Base-by-base conservation (phyloP, 1,284 basidiomycete genomes). In the Microbotryum silenes-acaulis region DNA sequence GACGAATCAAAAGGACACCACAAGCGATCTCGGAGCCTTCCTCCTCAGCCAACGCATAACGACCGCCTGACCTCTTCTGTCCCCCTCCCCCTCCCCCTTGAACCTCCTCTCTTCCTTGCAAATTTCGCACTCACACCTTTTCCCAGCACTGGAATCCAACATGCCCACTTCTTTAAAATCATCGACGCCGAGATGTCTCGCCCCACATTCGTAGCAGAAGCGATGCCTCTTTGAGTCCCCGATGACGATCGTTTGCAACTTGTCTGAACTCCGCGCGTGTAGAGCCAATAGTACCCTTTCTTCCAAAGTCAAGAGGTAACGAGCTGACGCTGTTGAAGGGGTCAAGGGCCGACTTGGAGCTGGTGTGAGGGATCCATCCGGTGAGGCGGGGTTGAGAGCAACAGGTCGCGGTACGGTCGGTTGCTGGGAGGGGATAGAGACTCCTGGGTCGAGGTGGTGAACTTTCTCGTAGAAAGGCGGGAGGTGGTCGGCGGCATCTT, bases 371-470 rank as follows among this genome's bases (percentile, higher is more conserved):
- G 12, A 18, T 16, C 27, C 48, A 23, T 14, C 20, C 27, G 48
- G 18, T 14, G 29, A 23, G 6, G 21, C 48, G 1, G 16, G 2
- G 20, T 50, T 14, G 9, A 14, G 48, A 16, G 12, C 37, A 5
- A 42, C 37, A 42, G 37, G 6, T 53, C 20, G 25, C 25, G 25
- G 51, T 1, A n/a, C 25, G 18, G 31, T 31, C 31, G 31, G 31
- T 31, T 31, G 31, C 31, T 31, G 31, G 31, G 31, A 31, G 31
- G 51, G 51, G 6, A 53, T 31, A 23, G 33, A n/a, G 31, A 53
- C 51, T 4, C 51, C 51, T 31, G 51, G 51, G 20, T 53, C 51
- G 31, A 53, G 51, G 29, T 53, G 51, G 31, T 53, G 12, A n/a
- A 53, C 51, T 6, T n/a, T 25, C 3, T 53, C 51, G 31, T 29